Conservation (phyloP, 805 yeast genomes). For the Candida pini region DNA sequence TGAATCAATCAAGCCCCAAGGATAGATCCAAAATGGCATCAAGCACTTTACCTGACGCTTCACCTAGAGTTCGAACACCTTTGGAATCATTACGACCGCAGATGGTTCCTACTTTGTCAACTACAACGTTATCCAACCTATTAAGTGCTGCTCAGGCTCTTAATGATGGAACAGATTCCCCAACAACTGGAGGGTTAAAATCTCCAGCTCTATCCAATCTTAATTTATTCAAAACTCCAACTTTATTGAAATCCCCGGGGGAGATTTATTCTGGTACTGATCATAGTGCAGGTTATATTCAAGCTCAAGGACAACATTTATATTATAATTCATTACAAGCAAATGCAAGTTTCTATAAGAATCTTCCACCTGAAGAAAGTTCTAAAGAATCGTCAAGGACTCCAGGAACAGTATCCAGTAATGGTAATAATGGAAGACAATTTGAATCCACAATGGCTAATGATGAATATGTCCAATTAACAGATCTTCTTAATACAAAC, state of each 20-base stretch:
- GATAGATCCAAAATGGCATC: too few species aligned
- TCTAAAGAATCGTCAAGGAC: slow-evolving; percentile 12
- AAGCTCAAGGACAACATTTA: slow-evolving; percentile 11
- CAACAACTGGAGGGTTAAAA: not conserved
- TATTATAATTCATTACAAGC: slow-evolving; percentile 5
- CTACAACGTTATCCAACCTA: slow-evolving; percentile 1
- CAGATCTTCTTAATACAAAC: slow-evolving; percentile 32
- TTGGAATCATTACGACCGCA: too few species aligned
- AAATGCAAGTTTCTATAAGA: not conserved
- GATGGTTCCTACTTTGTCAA: not conserved
- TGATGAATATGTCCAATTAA: slow-evolving; percentile 36
- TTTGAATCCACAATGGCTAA: slow-evolving; percentile 33
- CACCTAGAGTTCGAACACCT: too few species aligned
- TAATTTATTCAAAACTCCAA: not conserved
- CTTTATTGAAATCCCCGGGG: too few species aligned
- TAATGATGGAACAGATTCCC: not conserved
- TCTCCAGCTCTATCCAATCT: slow-evolving; percentile 1
- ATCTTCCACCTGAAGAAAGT: not conserved
- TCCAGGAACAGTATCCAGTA: slow-evolving; percentile 15
- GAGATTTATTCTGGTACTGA: slow-evolving; percentile 4
- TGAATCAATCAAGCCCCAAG: too few species aligned
- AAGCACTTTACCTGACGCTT: too few species aligned
- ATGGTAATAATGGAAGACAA: slow-evolving; percentile 13
- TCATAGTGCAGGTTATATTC: slow-evolving; percentile 10
- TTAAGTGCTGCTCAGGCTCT: not conserved